These are phyloP conservation scores for Cyclaneusma minus DNA, from an alignment of 2,329 filamentous ascomycete genomes.

Conservation along the genomic window DNA sequence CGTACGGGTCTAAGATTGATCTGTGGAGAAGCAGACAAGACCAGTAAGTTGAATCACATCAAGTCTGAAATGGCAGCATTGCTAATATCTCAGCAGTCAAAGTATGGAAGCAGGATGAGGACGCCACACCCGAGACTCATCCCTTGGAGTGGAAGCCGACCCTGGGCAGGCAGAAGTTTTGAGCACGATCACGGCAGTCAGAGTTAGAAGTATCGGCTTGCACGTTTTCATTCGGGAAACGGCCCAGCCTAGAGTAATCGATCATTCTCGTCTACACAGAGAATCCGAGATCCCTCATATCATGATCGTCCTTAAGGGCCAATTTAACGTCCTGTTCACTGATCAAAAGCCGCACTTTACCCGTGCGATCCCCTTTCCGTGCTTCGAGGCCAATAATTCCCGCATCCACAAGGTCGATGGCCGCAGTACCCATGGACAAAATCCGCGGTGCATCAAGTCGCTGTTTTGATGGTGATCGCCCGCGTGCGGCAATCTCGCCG, in stretches of 20 bases:
- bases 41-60: conserved; percentile 34
- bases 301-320: conserved; percentile 75
- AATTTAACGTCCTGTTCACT: conserved; percentile 82
- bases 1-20: conserved; percentile 78
- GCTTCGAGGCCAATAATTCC: conserved; percentile 78
- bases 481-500: conserved; percentile 17
- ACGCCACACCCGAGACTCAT: conserved; percentile 80
- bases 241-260: conserved; percentile 1
- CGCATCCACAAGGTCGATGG: conserved; percentile 70
- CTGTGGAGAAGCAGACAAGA: conserved; percentile 93
- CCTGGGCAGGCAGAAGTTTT: conserved; percentile 62
- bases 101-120: conserved; percentile 89
- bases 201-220: conserved; percentile 2
- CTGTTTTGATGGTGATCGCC: conserved; percentile 6
- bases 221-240: conserved; percentile 2
- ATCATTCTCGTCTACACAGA: conserved; percentile 4
- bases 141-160: conserved; percentile 86
- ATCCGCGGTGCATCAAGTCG: conserved; percentile 26
- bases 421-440: conserved; percentile 51
- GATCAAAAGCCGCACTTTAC: conserved; percentile 72
- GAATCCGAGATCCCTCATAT: conserved; percentile 46
- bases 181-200: conserved; percentile 11
- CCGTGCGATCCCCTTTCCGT: conserved; percentile 67
- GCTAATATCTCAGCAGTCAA: conserved; percentile 43
- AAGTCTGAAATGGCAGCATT: conserved; percentile 12